Evolutionary conservation across 2,329 filamentous ascomycete species (phyloP), one percentile per base, ranked within the genome.

Genomic region (Alternaria sp.): DNA sequence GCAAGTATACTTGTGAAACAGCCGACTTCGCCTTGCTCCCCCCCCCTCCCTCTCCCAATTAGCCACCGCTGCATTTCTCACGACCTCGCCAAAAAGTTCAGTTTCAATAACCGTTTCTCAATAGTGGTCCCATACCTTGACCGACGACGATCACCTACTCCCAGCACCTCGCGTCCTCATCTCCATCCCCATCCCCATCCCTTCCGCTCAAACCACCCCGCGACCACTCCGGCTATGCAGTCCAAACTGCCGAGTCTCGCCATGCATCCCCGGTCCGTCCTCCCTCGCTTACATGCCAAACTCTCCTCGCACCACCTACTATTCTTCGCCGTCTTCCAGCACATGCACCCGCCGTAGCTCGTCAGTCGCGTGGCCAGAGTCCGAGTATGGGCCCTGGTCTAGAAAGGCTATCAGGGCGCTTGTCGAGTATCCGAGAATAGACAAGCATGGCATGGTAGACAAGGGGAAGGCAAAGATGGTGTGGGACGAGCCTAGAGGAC

Each of bases 1-100:
- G 44, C 44, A 36, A 48, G 44, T 48, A 48, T 36, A 26, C 7
- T 34, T 26, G 9, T 48, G 44, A 48, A 48, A 48, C 44, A 34
- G 4, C 24, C 13, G 31, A 3, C 44, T 13, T 9, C 0, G 31
- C 10, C 3, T 9, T 26, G 13, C 8, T n/a, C 13, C 13, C 23
- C 3, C 29, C 17, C 17, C 17, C 2, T 9, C 24, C 21, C 8
- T n/a, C 13, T 21, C 23, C 3, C 29, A 34, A 21, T 48, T 48
- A 3, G 23, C 2, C 31, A 34, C 44, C 11, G 21, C 13, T 48
- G 21, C 3, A 3, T 24, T 48, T 7, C 21, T 40, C 44, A 34
- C 23, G 13, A 13, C 21, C 21, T 24, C 10, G 5, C 13, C 31
- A 48, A 34, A 36, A n/a, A 26, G 29, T 48, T 48, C 9, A 26